Conservation (phyloP, 441 rosid genomes). For the Gossypium gossypioides region DNA sequence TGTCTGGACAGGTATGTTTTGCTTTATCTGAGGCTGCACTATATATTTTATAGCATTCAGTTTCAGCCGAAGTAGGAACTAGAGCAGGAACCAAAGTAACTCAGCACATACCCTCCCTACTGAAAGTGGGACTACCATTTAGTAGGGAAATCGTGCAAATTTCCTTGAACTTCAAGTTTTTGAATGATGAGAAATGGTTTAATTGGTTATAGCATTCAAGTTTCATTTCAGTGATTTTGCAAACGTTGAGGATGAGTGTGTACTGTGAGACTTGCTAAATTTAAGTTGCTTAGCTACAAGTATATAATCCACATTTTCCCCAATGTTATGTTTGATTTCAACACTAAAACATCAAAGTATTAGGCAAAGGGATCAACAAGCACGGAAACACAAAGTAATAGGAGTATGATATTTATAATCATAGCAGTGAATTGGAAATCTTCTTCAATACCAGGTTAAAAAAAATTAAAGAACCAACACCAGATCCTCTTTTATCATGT, state of each 20-base stretch:
- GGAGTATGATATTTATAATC: neutral
- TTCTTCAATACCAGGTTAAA: neutral
- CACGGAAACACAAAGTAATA: neutral
- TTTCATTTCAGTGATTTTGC: neutral
- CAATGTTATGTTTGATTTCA: neutral
- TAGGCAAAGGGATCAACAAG: neutral
- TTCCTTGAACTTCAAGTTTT: neutral
- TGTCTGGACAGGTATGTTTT: slow-evolving; percentile 81
- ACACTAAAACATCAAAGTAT: neutral
- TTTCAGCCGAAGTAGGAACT: neutral
- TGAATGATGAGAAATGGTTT: neutral
- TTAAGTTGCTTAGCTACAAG: neutral
- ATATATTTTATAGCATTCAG: too few relatives aligned
- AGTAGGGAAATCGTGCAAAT: neutral
- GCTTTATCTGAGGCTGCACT: neutral
- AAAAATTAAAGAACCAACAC: neutral
- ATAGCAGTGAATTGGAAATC: neutral
- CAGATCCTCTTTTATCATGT: neutral
- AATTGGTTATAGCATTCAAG: neutral
- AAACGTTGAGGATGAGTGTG: neutral
- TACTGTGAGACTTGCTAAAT: neutral
- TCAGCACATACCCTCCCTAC: neutral
- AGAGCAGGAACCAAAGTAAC: neutral
- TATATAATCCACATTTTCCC: neutral
- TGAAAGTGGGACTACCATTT: neutral